phyloP scores from a whole-genome alignment of 495 filamentous ascomycete genomes.

The Penicillium cosmopolitanum region DNA sequence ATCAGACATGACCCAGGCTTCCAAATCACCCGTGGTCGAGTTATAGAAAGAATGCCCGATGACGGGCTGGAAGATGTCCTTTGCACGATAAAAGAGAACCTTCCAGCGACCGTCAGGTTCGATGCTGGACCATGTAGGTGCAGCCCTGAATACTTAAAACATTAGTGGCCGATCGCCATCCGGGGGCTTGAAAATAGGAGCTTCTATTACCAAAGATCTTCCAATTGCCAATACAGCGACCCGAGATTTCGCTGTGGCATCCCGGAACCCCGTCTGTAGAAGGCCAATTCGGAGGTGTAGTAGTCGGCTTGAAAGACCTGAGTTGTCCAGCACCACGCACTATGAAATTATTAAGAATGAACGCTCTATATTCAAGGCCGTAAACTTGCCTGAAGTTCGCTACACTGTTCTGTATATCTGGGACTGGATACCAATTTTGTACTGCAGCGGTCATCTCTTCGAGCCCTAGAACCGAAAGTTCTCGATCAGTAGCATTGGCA shows the following conservation, averaged over 20 bases:
- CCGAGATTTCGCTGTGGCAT: constrained; percentile 64
- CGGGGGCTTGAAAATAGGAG: not conserved
- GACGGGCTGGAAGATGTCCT: constrained; percentile 62
- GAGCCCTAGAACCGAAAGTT: constrained; percentile 48
- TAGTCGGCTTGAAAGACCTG: constrained; percentile 73
- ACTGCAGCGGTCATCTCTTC: constrained; percentile 67
- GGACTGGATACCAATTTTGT: constrained; percentile 62
- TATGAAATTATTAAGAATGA: constrained; percentile 18
- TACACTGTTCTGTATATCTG: constrained; percentile 55
- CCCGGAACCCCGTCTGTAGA: constrained; percentile 67
- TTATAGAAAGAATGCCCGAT: constrained; percentile 67
- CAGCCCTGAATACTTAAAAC: constrained; percentile 21
- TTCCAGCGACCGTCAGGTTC: constrained; percentile 70
- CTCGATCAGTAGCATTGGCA: constrained; percentile 44
- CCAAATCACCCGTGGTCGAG: constrained; percentile 52
- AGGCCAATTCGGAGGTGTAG: constrained; percentile 65
- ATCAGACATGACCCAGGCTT: constrained; percentile 60
- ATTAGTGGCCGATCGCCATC: not conserved
- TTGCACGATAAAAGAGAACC: constrained; percentile 61
- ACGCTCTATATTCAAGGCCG: not conserved
- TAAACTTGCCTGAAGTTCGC: constrained; percentile 57
- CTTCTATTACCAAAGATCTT: constrained; percentile 64
- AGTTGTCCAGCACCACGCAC: constrained; percentile 68
- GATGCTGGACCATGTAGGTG: constrained; percentile 67
- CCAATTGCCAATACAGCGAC: constrained; percentile 69